Evolutionary conservation across 108 stramenopile genomes (phyloP).

Genomic region (Fistulifera solaris): DNA sequence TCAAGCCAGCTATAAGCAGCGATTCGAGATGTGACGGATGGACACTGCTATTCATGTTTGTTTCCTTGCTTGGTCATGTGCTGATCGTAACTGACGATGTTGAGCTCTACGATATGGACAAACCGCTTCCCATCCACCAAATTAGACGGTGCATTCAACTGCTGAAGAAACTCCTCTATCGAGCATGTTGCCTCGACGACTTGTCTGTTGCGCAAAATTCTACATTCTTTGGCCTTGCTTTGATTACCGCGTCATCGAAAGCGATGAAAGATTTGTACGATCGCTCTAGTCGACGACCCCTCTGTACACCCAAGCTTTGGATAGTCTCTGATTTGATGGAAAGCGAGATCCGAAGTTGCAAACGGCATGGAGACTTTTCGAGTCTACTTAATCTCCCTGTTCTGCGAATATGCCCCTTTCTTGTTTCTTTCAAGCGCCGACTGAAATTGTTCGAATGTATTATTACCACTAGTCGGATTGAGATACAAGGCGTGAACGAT

Average conservation of each 20-base stretch:
- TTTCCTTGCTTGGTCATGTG: slow-evolving; percentile 49
- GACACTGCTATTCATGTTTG: slow-evolving; percentile 56
- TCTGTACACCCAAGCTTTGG: slow-evolving; percentile 76
- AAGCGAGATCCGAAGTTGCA: slow-evolving; percentile 53
- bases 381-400: slow-evolving; percentile 48
- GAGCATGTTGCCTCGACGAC: slow-evolving; percentile 64
- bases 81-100: slow-evolving; percentile 84
- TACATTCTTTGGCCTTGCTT: slow-evolving; percentile 46
- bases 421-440: slow-evolving; percentile 82
- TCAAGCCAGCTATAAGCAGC: not conserved
- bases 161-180: slow-evolving; percentile 67
- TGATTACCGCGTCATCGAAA: slow-evolving; percentile 46
- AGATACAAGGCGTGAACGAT: slow-evolving; percentile 43
- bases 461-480: slow-evolving; percentile 46
- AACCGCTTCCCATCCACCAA: slow-evolving; percentile 73
- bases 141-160: slow-evolving; percentile 63
- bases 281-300: slow-evolving; percentile 70
- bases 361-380: slow-evolving; percentile 47
- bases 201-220: not conserved
- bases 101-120: slow-evolving; percentile 78
- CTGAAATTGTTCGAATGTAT: slow-evolving; percentile 79
- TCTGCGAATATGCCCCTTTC: slow-evolving; percentile 67
- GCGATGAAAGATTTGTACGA: slow-evolving; percentile 74
- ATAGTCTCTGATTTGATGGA: slow-evolving; percentile 66
- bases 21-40: slow-evolving; percentile 20